Evolutionary conservation across 768 basidiomycete species (phyloP).

Genomic region (Trametes gibbosa): DNA sequence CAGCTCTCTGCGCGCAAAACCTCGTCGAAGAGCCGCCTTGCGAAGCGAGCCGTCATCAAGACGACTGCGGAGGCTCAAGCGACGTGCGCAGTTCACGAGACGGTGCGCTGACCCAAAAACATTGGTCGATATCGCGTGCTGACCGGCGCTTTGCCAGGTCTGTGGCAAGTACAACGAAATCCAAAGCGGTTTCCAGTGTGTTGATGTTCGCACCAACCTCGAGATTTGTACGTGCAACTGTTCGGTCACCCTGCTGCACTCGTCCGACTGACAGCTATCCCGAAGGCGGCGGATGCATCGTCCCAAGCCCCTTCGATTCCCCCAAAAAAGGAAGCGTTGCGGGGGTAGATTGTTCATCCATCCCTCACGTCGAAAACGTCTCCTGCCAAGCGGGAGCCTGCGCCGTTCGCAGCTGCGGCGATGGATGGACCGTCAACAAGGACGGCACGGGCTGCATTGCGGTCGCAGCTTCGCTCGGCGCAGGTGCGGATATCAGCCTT

Average conservation of each 20-base stretch:
- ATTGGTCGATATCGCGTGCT: neutral
- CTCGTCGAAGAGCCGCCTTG: conserved; percentile 13
- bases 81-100: conserved; percentile 25
- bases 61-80: neutral
- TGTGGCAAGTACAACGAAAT: conserved; percentile 6
- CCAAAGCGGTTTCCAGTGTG: conserved; percentile 31
- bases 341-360: conserved; percentile 34
- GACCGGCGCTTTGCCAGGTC: neutral
- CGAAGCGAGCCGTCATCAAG: neutral
- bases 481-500: no score
- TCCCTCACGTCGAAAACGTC: conserved; percentile 30
- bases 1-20: conserved; percentile 2
- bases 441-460: conserved; percentile 19
- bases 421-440: conserved; percentile 19
- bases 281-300: conserved; percentile 37
- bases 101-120: conserved; percentile 26
- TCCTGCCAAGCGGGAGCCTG: conserved; percentile 30
- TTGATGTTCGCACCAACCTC: conserved; percentile 27
- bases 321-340: conserved; percentile 2
- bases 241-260: no score
- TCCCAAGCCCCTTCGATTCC: conserved; percentile 21
- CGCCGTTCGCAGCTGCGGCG: conserved; percentile 27
- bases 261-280: neutral
- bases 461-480: neutral
- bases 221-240: conserved; percentile 31